Base-by-base conservation (phyloP, 768 basidiomycete genomes). In the Russula earlei region DNA sequence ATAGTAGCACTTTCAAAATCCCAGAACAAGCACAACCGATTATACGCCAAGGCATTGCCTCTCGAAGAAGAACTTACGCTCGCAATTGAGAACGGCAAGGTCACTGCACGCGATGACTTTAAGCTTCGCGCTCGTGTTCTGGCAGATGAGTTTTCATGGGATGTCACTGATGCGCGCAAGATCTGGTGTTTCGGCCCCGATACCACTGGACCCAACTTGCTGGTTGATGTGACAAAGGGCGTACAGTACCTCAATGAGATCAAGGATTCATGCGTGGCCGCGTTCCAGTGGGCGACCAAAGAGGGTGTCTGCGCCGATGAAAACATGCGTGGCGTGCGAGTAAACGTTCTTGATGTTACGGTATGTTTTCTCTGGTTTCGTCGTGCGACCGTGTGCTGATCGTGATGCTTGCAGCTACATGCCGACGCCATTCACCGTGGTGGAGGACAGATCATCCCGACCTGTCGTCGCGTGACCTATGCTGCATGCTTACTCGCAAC, bases 141-240 rank as follows among this genome's bases (percentile, higher is more conserved):
- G 63, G 96, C 96, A 59, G 96, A 99, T 70, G 93, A 97, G 63
- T 86, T 75, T 69, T 92, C 91, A 52, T 98, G 96, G 96, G 96
- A 99, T 70, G 94, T 98, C 63, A 96, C 96, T 59, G 96, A 99
- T 67, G 96, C 96, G 65, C 81, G 96, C 68, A 97, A 96, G 81
- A 98, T 99, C 69, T 99, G 96, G 96, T 91, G 90, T 74, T 99
- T 99, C 80, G 96, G 95, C 65, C 96, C 96, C 61, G 96, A 99
- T 63, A 96, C 91, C 49, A 92, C 90, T 63, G 96, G 96, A 43
- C 84, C 96, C 55, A 99, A 99, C 76, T 72, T 99, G 72, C 74
- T 99, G 72, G 91, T 96, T 66, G 96, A 99, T 74, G 90, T 87
- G 64, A 97, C 96, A 66, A 99, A 98, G 82, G 96, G 92, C 77